phyloP scores from a whole-genome alignment of 306 rosid species.

The Glycine soja region DNA sequence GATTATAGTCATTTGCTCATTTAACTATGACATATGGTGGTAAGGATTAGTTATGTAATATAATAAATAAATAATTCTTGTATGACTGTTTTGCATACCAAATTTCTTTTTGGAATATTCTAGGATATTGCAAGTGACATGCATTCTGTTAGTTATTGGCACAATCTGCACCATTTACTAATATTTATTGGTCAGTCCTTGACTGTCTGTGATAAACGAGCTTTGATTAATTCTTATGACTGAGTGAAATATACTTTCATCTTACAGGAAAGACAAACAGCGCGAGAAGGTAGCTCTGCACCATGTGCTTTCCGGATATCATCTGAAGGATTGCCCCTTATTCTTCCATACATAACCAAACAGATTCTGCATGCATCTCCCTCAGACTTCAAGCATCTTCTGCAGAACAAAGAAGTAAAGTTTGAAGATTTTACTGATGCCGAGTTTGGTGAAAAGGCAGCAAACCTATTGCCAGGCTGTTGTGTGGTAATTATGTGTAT shows the following conservation, averaged over 20 bases:
- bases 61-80: not conserved
- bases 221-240: constrained; percentile 19
- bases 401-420: constrained; percentile 76
- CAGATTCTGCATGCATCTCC: constrained; percentile 81
- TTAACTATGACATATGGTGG: constrained; percentile 19
- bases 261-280: constrained; percentile 88
- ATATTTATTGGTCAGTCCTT: constrained; percentile 19
- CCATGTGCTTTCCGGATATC: constrained; percentile 92
- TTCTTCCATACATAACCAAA: constrained; percentile 82
- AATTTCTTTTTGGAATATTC: constrained; percentile 11
- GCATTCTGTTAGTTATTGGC: not conserved
- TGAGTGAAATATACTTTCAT: constrained; percentile 32
- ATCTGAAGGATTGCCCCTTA: constrained; percentile 92
- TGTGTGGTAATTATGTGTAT: constrained; percentile 75
- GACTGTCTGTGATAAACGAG: constrained; percentile 8
- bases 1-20: not conserved
- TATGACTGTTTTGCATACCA: not conserved
- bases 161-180: not conserved
- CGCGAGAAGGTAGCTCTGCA: constrained; percentile 79
- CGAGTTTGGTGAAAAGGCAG: constrained; percentile 72
- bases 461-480: constrained; percentile 79
- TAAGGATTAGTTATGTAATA: constrained; percentile 13
- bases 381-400: constrained; percentile 79
- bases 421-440: constrained; percentile 85
- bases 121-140: constrained; percentile 3